phyloP scores from a whole-genome alignment of 2,329 filamentous ascomycete genomes.

The Didymella keratinophila region DNA sequence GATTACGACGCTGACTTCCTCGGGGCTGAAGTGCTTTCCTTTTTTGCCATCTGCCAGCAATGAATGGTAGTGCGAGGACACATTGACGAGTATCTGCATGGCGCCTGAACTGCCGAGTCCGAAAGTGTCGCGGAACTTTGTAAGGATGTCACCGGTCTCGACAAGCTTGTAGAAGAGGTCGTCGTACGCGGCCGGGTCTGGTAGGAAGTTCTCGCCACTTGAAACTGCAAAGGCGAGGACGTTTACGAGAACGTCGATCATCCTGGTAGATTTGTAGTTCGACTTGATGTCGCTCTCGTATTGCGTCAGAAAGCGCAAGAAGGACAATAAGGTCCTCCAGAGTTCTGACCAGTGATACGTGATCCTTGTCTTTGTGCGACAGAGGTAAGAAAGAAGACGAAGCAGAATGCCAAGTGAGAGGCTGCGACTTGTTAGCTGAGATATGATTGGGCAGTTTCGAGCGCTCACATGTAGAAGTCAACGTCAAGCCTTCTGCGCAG shows the following conservation, averaged over 20 bases:
- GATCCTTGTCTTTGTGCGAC: conserved; percentile 80
- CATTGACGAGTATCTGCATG: conserved; percentile 83
- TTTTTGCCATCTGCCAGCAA: conserved; percentile 71
- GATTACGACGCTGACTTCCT: conserved; percentile 88
- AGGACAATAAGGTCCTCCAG: conserved; percentile 85
- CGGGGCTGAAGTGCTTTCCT: conserved; percentile 76
- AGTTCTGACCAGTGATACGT: conserved; percentile 94
- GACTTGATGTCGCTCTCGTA: conserved; percentile 80
- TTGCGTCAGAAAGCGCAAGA: conserved; percentile 88
- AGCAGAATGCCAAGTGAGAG: conserved; percentile 83
- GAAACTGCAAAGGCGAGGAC: conserved; percentile 84
- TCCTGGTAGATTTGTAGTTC: conserved; percentile 71
- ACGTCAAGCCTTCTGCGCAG: conserved; percentile 84
- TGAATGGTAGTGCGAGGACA: conserved; percentile 85
- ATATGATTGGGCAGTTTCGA: too few relatives aligned
- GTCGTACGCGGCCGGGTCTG: conserved; percentile 86
- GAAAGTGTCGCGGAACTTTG: conserved; percentile 84
- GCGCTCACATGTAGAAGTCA: conserved; percentile 73
- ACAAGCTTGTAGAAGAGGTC: conserved; percentile 99
- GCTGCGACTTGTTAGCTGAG: conserved; percentile 48
- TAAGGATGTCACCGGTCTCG: conserved; percentile 83
- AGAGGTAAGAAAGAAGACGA: conserved; percentile 83
- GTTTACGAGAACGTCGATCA: conserved; percentile 81
- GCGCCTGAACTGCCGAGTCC: conserved; percentile 60
- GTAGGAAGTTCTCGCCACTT: conserved; percentile 88